Conservation (phyloP, 306 rosid species). For the Adenanthera pavonina region DNA sequence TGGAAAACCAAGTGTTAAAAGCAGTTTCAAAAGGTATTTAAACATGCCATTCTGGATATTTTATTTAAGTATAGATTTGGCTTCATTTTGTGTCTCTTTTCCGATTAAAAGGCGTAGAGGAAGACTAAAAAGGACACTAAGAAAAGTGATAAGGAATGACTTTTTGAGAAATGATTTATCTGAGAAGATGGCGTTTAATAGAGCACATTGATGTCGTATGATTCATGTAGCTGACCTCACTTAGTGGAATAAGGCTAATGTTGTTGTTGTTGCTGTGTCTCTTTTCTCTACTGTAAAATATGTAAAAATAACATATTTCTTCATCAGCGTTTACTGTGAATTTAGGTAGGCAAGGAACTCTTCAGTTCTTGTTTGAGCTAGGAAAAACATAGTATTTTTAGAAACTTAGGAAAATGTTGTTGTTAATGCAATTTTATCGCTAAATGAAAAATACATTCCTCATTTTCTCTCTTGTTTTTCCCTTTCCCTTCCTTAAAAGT, state of each 20-base stretch:
- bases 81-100: not conserved
- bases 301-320: slow-evolving; percentile 20
- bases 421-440: slow-evolving; percentile 11
- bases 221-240: no score
- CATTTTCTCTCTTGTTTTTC: not conserved
- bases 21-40: not conserved
- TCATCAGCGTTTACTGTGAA: slow-evolving; percentile 14
- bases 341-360: slow-evolving; percentile 21
- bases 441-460: not conserved
- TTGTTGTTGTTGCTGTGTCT: no score
- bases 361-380: slow-evolving; percentile 28
- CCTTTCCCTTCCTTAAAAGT: slow-evolving; percentile 19
- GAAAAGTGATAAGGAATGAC: no score
- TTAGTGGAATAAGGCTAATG: no score
- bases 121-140: no score
- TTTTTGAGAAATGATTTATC: no score
- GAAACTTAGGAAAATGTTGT: slow-evolving; percentile 21
- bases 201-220: no score
- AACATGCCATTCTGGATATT: slow-evolving; percentile 13
- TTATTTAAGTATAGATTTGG: slow-evolving; percentile 8
- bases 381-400: slow-evolving; percentile 3
- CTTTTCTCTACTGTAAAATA: not conserved
- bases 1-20: not conserved
- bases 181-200: no score
- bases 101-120: no score